Conservation (phyloP, 257 asterid genomes). For the Voacanga thouarsii region DNA sequence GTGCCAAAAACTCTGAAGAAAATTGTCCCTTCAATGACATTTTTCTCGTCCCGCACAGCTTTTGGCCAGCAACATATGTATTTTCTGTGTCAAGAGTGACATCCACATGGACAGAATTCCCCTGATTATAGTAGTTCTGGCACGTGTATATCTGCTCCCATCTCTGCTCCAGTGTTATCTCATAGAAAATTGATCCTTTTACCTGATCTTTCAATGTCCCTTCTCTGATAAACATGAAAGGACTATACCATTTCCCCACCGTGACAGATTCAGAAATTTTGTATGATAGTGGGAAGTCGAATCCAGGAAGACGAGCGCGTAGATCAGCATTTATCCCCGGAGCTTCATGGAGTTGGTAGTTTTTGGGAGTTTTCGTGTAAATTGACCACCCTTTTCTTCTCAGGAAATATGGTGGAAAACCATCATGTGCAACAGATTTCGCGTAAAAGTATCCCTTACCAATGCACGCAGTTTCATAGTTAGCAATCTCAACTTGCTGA, state of each 20-base stretch:
- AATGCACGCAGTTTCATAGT: background rate
- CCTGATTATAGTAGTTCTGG: constrained; percentile 11
- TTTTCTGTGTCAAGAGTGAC: constrained; percentile 30
- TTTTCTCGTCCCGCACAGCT: constrained; percentile 33
- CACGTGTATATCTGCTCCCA: constrained; percentile 52
- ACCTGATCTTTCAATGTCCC: constrained; percentile 41
- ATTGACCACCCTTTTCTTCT: constrained; percentile 16
- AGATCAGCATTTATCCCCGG: constrained; percentile 11
- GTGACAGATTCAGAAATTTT: constrained; percentile 7
- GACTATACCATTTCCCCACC: constrained; percentile 56
- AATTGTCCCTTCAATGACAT: constrained; percentile 26
- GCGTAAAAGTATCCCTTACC: constrained; percentile 5
- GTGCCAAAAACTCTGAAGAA: constrained; percentile 34
- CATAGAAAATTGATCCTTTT: constrained; percentile 43
- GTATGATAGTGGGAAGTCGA: constrained; percentile 2
- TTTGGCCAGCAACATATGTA: constrained; percentile 22
- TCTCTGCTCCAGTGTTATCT: constrained; percentile 51
- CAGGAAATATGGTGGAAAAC: constrained; percentile 9
- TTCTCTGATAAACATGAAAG: constrained; percentile 55
- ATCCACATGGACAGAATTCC: constrained; percentile 34
- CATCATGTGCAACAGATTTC: constrained; percentile 7
- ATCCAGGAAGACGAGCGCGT: background rate
- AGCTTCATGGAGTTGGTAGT: constrained; percentile 11
- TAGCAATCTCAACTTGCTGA: constrained; percentile 37
- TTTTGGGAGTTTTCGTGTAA: constrained; percentile 8